Evolutionary conservation across 2,329 filamentous ascomycete species (phyloP).

Genomic region (Verticillium klebahnii): DNA sequence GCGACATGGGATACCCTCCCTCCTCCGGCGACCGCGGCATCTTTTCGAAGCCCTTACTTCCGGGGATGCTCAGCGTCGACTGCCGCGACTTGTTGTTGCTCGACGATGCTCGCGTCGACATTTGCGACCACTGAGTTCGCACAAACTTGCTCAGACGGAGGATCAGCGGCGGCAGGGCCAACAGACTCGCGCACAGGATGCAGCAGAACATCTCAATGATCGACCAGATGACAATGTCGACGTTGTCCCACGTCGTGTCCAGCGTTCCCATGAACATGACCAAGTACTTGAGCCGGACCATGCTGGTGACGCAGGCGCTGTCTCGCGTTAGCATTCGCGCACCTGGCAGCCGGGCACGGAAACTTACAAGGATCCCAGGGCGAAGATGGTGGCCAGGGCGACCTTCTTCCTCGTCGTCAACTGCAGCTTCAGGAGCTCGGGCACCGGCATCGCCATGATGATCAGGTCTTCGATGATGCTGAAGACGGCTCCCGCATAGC

Average conservation of each 20-base stretch:
- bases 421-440: slow-evolving; percentile 57
- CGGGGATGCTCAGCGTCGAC: slow-evolving; percentile 2
- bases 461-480: slow-evolving; percentile 66
- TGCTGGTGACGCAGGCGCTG: slow-evolving; percentile 14
- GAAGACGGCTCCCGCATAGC: slow-evolving; percentile 61
- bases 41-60: not conserved
- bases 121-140: not conserved
- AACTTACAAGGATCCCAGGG: slow-evolving; percentile 61
- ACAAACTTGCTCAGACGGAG: slow-evolving; percentile 7
- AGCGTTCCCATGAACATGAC: slow-evolving; percentile 10
- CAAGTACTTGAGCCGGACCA: slow-evolving; percentile 14
- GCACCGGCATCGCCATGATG: slow-evolving; percentile 62
- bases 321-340: not conserved
- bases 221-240: slow-evolving; percentile 26
- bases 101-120: not conserved
- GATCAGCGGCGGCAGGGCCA: slow-evolving; percentile 33
- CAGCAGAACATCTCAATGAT: slow-evolving; percentile 26
- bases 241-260: slow-evolving; percentile 22
- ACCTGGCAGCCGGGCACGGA: not conserved
- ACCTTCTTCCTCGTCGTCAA: slow-evolving; percentile 61
- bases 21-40: not conserved
- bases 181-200: slow-evolving; percentile 37
- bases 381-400: slow-evolving; percentile 62
- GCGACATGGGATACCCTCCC: not conserved
- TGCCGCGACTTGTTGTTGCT: slow-evolving; percentile 2